Evolutionary conservation across 1,139 yeast genomes (phyloP), one percentile per base, ranked within the genome.

Genomic region (Candida sanyaensis): DNA sequence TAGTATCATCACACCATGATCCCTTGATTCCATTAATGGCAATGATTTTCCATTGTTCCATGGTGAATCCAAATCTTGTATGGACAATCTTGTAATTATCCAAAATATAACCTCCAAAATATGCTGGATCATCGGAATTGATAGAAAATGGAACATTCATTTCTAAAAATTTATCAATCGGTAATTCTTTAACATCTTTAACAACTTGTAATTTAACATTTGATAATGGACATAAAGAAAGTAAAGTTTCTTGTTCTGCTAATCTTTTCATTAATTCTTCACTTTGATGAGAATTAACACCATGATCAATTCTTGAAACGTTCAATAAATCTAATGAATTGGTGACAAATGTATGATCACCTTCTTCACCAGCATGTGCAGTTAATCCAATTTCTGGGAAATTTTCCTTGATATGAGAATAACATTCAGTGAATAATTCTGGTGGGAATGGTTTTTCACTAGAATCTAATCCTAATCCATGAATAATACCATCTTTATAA

Each of bases 301-400:
- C 96, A 61, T 88, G 96, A 60, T 88, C 96, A 49, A 88, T 84
- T 67, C 96, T 78, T 31, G 82, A 75, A 12, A 81, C 88, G 1
- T 79, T 73, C 55, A 88, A 74, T 40, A 72, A 54, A 56, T 85
- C 83, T 52, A 88, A 67, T 1, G 93, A 71, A 45, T 74, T 73
- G 10, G 68, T 55, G 34, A 88, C 87, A 55, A 73, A 86, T 12
- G 80, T 75, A 41, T 88, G 81, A 54, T 85, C 88, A 45, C 93
- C 95, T 69, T 88, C 95, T 66, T 88, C 96, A 56, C 96, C 96
- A 3, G 93, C 95, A 63, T 88, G 96, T 2, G 95, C 93, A 33
- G 96, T 88, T 46, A 85, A 72, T 38, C 81, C 78, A 48, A 83
- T 75, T 43, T 74, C 61, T 29, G 84, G 81, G 57, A 71, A 77